Evolutionary conservation across 495 filamentous ascomycete species (phyloP).

Genomic region (Cladorrhinum samala): DNA sequence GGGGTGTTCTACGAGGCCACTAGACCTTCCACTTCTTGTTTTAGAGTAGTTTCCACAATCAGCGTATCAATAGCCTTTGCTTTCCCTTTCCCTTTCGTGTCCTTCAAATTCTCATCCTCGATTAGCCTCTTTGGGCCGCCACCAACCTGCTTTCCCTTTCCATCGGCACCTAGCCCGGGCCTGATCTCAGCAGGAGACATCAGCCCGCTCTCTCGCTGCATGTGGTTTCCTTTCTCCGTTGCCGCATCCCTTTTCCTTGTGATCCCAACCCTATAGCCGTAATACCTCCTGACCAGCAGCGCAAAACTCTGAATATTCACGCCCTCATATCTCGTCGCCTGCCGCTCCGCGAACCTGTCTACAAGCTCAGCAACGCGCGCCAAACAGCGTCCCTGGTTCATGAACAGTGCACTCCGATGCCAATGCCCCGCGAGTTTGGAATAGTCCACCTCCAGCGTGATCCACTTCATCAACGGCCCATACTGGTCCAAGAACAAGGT

Average conservation of each 20-base stretch:
- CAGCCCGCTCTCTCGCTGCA: background rate
- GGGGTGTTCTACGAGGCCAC: no score
- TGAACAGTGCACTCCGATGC: constrained; percentile 4
- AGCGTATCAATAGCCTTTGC: background rate
- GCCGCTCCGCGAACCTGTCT: constrained; percentile 11
- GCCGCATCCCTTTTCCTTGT: background rate
- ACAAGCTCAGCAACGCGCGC: constrained; percentile 7
- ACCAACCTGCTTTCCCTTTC: background rate
- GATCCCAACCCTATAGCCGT: constrained; percentile 13
- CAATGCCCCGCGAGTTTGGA: constrained; percentile 19
- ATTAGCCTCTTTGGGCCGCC: no score
- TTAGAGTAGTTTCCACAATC: background rate
- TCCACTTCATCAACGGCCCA: constrained; percentile 21
- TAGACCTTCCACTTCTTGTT: background rate
- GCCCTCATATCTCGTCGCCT: constrained; percentile 8
- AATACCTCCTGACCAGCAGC: constrained; percentile 23
- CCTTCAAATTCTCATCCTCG: no score
- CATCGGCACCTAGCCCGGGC: background rate
- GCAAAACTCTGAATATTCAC: constrained; percentile 16
- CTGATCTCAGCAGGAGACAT: no score
- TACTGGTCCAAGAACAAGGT: constrained; percentile 16
- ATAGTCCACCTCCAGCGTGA: constrained; percentile 28
- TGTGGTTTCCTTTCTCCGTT: background rate
- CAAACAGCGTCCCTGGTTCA: constrained; percentile 8
- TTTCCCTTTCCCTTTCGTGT: background rate